Evolutionary conservation across 345 rosid genomes (phyloP).

Genomic region (Gossypium turneri): DNA sequence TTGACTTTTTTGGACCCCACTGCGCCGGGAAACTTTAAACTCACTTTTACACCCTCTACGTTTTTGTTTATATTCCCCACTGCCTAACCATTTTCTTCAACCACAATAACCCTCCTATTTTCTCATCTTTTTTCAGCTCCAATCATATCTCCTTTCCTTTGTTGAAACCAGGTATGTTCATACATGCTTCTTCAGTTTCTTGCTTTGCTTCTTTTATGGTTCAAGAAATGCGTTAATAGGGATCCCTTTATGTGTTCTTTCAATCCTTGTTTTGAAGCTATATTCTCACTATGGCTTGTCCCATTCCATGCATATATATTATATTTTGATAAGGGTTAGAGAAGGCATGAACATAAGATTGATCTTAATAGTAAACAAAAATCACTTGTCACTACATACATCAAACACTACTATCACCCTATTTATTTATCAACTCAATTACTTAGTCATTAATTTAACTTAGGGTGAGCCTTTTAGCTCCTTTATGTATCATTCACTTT

Average conservation of each 20-base stretch:
- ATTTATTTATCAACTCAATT: background rate
- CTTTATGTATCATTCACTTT: too few species aligned
- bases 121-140: background rate
- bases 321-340: too few species aligned
- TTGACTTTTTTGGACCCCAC: conserved; percentile 13
- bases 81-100: background rate
- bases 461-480: too few species aligned
- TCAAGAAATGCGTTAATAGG: background rate
- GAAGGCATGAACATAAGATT: too few species aligned
- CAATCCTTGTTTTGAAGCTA: too few species aligned
- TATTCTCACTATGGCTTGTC: background rate
- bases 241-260: background rate
- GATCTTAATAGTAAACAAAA: too few species aligned
- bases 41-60: background rate
- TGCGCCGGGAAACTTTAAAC: background rate
- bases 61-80: background rate
- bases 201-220: background rate
- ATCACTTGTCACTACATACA: too few species aligned
- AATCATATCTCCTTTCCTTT: background rate
- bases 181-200: background rate
- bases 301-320: background rate
- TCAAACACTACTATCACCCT: background rate
- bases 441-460: too few species aligned
- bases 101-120: background rate
- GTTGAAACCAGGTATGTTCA: background rate